Evolutionary conservation across 2,329 filamentous ascomycete species (phyloP).

Genomic region (Botrytis medusae): DNA sequence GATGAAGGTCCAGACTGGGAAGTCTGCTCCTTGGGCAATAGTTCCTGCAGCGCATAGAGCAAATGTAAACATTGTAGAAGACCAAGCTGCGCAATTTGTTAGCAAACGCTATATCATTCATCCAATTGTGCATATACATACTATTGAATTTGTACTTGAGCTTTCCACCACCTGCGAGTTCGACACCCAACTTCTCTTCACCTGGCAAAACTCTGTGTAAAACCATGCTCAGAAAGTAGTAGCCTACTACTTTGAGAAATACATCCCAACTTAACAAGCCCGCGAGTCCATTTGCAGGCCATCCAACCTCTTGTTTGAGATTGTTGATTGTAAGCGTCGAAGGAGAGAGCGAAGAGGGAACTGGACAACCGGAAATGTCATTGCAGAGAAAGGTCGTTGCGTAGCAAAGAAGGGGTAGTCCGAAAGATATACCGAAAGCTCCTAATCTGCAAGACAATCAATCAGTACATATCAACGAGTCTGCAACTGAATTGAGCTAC

Average conservation of each 20-base stretch:
- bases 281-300: constrained; percentile 68
- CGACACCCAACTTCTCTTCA: constrained; percentile 66
- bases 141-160: constrained; percentile 82
- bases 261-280: constrained; percentile 71
- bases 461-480: not conserved
- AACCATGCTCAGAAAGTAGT: constrained; percentile 74
- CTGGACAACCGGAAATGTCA: constrained; percentile 86
- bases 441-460: constrained; percentile 59
- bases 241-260: constrained; percentile 69
- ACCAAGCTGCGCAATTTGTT: constrained; percentile 57
- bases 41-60: constrained; percentile 73
- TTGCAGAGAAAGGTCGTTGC: constrained; percentile 84
- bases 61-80: constrained; percentile 72
- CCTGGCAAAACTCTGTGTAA: constrained; percentile 78
- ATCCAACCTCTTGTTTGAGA: constrained; percentile 78
- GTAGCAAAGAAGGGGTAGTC: constrained; percentile 77
- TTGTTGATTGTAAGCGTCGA: constrained; percentile 68
- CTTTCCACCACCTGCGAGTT: constrained; percentile 67
- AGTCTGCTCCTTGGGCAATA: constrained; percentile 72
- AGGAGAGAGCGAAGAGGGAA: constrained; percentile 74
- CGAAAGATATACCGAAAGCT: constrained; percentile 74
- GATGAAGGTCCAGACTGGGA: constrained; percentile 89
- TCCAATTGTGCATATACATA: constrained; percentile 41
- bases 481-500: constrained; percentile 22
- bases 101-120: constrained; percentile 18